phyloP scores from a whole-genome alignment of 192 early-diverging fungal species.

The Backusella tuberculispora region DNA sequence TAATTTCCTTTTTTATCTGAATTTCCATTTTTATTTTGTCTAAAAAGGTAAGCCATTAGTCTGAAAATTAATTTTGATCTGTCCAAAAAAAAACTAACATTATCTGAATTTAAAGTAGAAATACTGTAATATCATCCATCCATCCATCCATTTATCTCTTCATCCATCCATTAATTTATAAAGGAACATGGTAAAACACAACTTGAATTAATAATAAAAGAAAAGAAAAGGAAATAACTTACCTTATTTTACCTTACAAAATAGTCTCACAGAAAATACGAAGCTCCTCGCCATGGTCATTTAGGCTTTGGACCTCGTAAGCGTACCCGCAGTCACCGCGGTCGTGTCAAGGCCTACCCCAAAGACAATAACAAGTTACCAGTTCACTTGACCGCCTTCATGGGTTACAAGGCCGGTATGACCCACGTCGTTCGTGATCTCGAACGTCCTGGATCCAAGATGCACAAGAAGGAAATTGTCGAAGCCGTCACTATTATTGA shows the following conservation, averaged over 20 bases:
- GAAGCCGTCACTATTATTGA: constrained; percentile 99
- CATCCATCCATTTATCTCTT: constrained; percentile 30
- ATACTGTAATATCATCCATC: constrained; percentile 17
- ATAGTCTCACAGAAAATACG: constrained; percentile 91
- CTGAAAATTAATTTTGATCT: too few species aligned
- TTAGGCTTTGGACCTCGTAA: constrained; percentile 75
- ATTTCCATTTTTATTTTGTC: too few species aligned
- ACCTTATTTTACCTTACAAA: background rate
- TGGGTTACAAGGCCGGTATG: constrained; percentile 99
- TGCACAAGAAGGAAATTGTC: constrained; percentile 99
- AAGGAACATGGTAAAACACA: background rate
- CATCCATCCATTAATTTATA: constrained; percentile 12
- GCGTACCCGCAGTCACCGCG: constrained; percentile 90
- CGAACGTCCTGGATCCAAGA: constrained; percentile 98
- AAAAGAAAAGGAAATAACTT: background rate
- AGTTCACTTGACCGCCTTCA: constrained; percentile 98
- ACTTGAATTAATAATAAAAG: background rate
- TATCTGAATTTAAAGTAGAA: too few species aligned
- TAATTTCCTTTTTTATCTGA: too few species aligned
- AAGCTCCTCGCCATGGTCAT: constrained; percentile 93
- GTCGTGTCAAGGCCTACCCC: constrained; percentile 99
- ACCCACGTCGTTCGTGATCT: constrained; percentile 99
- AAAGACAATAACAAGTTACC: constrained; percentile 94
- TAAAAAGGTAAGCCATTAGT: too few species aligned
- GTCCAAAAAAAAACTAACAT: too few species aligned